Base-by-base conservation (phyloP, 306 rosid genomes). In the Quercus parvula region DNA sequence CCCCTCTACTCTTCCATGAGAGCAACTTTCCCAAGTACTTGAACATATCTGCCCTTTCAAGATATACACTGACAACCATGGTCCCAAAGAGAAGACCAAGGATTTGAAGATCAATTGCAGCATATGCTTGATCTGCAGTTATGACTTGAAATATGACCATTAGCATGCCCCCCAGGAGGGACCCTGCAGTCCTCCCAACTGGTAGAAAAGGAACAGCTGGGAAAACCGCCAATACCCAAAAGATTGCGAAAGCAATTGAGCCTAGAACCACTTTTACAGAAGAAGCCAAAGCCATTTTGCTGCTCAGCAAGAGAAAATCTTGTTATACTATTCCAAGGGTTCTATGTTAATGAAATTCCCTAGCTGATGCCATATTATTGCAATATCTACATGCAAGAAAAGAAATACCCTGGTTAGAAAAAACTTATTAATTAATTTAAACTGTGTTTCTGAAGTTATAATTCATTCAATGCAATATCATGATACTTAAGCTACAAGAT, bases 61-160 rank as follows among this genome's bases (percentile, higher is more conserved):
- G 98, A 86, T 93, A 95, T 27, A 91, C 86, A 81, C 97, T 90
- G 3, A 95, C 98, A 58, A 95, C 96, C 98, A 95, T 95, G 69
- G 98, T 95, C 19, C 97, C 98, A 35, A 93, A 95, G 52, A 95
- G 91, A 71, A 95, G 96, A 73, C 99, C 99, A 5, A 95, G 85
- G 72, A 92, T 95, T 2, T 91, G 97, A 19, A 93, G 96, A 90
- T 93, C 97, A 20, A 95, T 88, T 4, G 96, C 93, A 0, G 78
- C 85, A 54, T 91, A 95, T 4, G 99, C 96, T 80, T 95, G 87
- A 49, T 92, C 94, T 0, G 99, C 97, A 68, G 86, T 77, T 64
- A 93, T 0, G n/a, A 93, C 96, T 79, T 30, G 74, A 67, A 95
- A 91, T 22, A 89, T 1, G 27, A 93, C 99, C 97, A 90, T 95